These are phyloP conservation scores for Daldinia vernicosa DNA, from an alignment of 495 filamentous ascomycete genomes.

Conservation along the genomic window DNA sequence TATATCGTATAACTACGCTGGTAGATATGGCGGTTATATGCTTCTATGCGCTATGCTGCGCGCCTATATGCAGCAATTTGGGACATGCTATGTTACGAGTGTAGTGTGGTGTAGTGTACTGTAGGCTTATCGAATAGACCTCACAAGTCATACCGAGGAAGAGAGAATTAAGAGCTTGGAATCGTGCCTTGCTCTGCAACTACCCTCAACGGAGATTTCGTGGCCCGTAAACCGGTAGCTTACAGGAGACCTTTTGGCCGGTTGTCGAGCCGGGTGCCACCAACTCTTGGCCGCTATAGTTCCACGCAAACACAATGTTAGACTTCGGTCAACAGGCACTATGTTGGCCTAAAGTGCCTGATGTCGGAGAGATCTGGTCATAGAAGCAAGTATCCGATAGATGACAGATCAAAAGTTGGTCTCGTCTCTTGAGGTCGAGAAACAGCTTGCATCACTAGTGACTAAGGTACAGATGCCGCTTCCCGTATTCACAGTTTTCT, in stretches of 20 bases:
- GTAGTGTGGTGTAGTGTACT: too few species aligned
- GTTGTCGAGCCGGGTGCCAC: constrained; percentile 16
- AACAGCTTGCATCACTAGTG: constrained; percentile 11
- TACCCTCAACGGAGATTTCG: constrained; percentile 45
- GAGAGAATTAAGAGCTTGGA: constrained; percentile 4
- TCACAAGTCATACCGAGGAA: background rate
- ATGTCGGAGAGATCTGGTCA: constrained; percentile 21
- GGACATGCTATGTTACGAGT: background rate
- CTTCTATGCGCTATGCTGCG: background rate
- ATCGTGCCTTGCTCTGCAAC: constrained; percentile 39
- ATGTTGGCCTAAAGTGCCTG: background rate
- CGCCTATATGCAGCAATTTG: background rate
- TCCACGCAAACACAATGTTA: constrained; percentile 5
- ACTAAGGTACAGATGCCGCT: constrained; percentile 16
- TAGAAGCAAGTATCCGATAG: constrained; percentile 13
- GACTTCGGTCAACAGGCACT: background rate
- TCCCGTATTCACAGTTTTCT: constrained; percentile 13
- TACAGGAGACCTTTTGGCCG: constrained; percentile 27
- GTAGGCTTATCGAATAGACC: background rate
- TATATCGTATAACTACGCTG: background rate
- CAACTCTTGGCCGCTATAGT: constrained; percentile 12
- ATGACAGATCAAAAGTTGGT: constrained; percentile 15
- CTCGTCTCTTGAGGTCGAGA: constrained; percentile 14
- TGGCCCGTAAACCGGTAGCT: constrained; percentile 31
- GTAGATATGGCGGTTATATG: constrained; percentile 11